These are phyloP conservation scores for Boletus insuetus DNA, from an alignment of 768 basidiomycete genomes.

Conservation along the genomic window DNA sequence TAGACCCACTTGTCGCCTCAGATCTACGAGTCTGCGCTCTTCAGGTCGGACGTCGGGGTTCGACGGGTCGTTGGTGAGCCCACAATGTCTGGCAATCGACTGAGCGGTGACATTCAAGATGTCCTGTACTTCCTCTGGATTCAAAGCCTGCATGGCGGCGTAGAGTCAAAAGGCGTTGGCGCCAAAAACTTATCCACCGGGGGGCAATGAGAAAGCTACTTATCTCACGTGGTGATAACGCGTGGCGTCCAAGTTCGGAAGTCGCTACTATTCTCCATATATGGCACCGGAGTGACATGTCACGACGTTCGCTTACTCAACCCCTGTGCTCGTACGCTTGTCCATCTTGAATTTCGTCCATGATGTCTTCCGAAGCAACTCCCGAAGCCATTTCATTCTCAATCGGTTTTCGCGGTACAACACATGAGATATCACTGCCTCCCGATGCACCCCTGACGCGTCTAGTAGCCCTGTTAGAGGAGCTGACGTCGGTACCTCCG, in stretches of 20 bases:
- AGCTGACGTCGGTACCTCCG: conserved; percentile 64
- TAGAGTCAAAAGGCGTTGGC: too few species aligned
- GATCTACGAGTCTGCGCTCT: not conserved
- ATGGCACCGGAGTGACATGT: not conserved
- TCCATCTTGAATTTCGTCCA: not conserved
- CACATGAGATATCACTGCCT: conserved; percentile 47
- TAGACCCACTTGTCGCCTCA: conserved; percentile 10
- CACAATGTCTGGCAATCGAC: conserved; percentile 13
- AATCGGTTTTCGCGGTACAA: conserved; percentile 48
- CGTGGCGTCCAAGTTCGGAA: too few species aligned
- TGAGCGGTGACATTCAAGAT: conserved; percentile 11
- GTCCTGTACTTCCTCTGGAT: not conserved
- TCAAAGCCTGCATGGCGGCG: not conserved
- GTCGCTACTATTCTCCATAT: too few species aligned
- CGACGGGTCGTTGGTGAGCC: conserved; percentile 9
- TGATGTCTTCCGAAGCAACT: conserved; percentile 14
- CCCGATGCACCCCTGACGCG: conserved; percentile 48
- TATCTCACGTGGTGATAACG: too few species aligned
- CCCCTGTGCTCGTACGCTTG: not conserved
- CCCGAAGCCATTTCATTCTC: conserved; percentile 14
- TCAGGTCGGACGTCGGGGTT: conserved; percentile 3
- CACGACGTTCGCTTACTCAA: conserved; percentile 14
- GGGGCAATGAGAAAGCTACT: too few species aligned
- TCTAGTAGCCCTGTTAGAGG: conserved; percentile 52
- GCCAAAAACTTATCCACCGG: too few species aligned